Evolutionary conservation across 352 stramenopile species (phyloP).

Genomic region (Pythium rhizo-oryzae): DNA sequence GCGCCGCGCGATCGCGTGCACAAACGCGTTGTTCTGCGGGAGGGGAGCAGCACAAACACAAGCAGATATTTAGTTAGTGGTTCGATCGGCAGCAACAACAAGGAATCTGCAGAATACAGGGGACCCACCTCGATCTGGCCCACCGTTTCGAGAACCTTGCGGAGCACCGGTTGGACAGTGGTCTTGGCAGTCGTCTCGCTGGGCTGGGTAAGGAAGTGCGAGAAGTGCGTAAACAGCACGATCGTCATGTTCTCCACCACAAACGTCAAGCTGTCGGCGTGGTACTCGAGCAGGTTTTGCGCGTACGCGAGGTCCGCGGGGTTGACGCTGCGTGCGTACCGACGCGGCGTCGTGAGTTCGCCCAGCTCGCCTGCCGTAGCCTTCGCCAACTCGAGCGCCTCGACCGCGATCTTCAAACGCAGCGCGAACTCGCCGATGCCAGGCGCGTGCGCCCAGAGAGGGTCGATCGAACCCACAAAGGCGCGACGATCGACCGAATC

Average conservation of each 20-base stretch:
- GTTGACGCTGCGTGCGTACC: conserved; percentile 32
- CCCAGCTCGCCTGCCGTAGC: conserved; percentile 22
- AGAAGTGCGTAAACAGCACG: conserved; percentile 69
- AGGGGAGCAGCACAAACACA: background rate
- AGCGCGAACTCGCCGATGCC: conserved; percentile 63
- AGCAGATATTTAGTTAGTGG: too few species aligned
- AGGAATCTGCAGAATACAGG: too few species aligned
- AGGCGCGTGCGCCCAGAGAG: conserved; percentile 60
- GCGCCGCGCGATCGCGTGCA: conserved; percentile 68
- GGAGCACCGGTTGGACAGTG: conserved; percentile 55
- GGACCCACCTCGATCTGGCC: conserved; percentile 68
- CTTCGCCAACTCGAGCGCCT: conserved; percentile 54
- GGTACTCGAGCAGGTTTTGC: conserved; percentile 71
- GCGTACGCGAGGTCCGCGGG: conserved; percentile 43
- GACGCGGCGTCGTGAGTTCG: conserved; percentile 1
- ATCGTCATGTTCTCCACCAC: conserved; percentile 80
- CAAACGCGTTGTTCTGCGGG: conserved; percentile 60
- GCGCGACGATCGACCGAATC: conserved; percentile 52
- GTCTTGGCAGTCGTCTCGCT: conserved; percentile 32
- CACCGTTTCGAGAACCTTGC: conserved; percentile 68
- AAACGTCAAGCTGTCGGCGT: conserved; percentile 75
- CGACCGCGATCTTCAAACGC: conserved; percentile 53
- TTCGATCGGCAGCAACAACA: background rate
- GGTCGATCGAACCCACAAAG: conserved; percentile 60
- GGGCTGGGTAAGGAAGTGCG: conserved; percentile 51